Conservation (phyloP, 768 basidiomycete species). For the Hortiboletus campestris region DNA sequence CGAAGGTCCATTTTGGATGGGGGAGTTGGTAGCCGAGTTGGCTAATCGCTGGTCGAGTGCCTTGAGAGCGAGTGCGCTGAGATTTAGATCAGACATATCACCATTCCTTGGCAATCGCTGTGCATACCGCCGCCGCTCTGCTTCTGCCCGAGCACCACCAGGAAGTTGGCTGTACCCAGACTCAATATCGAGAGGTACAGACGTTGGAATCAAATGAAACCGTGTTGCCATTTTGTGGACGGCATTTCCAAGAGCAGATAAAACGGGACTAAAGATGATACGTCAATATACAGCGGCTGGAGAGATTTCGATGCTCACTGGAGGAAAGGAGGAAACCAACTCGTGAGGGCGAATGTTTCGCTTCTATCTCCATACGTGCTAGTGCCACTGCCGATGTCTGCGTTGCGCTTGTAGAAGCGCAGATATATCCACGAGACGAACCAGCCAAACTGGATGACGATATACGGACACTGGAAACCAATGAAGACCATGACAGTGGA, state of each 20-base stretch:
- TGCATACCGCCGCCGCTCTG: slow-evolving; percentile 85
- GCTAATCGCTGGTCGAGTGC: slow-evolving; percentile 94
- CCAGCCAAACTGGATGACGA: slow-evolving; percentile 99
- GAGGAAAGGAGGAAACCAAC: slow-evolving; percentile 95
- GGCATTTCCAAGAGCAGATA: slow-evolving; percentile 63
- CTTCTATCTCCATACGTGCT: slow-evolving; percentile 89
- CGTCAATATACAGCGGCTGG: background rate
- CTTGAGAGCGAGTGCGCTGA: slow-evolving; percentile 91
- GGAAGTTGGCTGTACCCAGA: slow-evolving; percentile 75
- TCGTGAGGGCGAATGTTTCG: slow-evolving; percentile 92
- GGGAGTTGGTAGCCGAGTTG: slow-evolving; percentile 39
- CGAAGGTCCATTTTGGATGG: slow-evolving; percentile 31
- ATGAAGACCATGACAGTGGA: slow-evolving; percentile 82
- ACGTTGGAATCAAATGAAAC: slow-evolving; percentile 72
- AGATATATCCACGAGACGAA: slow-evolving; percentile 94
- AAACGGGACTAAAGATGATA: slow-evolving; percentile 53
- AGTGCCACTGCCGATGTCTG: slow-evolving; percentile 58
- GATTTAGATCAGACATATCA: slow-evolving; percentile 9
- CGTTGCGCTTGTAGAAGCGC: slow-evolving; percentile 92
- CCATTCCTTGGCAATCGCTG: background rate
- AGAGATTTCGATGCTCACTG: slow-evolving; percentile 58
- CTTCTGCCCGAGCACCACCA: slow-evolving; percentile 91
- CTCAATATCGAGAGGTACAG: slow-evolving; percentile 60
- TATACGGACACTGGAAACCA: slow-evolving; percentile 87
- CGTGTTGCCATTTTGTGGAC: slow-evolving; percentile 65